phyloP scores from a whole-genome alignment of 371 early-diverging fungal species.

The Mucor circinelloides region DNA sequence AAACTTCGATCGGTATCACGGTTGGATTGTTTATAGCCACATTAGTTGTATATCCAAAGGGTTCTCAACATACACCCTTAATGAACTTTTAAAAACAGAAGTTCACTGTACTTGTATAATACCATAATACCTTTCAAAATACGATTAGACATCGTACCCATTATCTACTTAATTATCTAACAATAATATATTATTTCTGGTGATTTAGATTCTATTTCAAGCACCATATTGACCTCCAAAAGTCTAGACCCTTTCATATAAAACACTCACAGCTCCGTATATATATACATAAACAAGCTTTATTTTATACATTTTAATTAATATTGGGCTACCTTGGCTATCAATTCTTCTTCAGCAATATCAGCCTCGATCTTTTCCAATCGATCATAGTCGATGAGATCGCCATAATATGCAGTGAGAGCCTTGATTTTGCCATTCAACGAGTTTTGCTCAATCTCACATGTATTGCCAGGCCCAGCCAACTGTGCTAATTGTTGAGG shows the following conservation, averaged over 20 bases:
- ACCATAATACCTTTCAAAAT: not conserved
- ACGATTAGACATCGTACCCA: not conserved
- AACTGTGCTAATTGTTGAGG: conserved; percentile 50
- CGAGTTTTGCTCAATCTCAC: conserved; percentile 77
- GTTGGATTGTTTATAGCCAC: conserved; percentile 63
- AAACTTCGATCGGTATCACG: conserved; percentile 52
- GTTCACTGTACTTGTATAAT: not conserved
- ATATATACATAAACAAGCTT: not conserved
- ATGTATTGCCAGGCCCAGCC: conserved; percentile 55
- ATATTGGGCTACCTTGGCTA: conserved; percentile 12
- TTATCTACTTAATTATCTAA: not conserved
- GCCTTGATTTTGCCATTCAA: conserved; percentile 65
- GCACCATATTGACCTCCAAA: not conserved
- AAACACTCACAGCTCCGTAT: not conserved
- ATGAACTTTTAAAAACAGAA: conserved; percentile 53
- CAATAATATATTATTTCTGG: not conserved
- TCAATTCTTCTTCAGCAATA: conserved; percentile 14
- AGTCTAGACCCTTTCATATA: not conserved
- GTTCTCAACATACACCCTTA: conserved; percentile 57
- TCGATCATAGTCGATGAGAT: conserved; percentile 42
- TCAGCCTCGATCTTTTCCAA: conserved; percentile 21
- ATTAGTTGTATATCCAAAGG: conserved; percentile 59
- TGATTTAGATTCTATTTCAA: not conserved
- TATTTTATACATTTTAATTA: conserved; percentile 5
- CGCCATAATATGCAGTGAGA: conserved; percentile 74